Percentiles rank a stretch among this genome's conserved stretches.
Evolutionary conservation across 208 protist genomes (phyloP).

Genomic region (Trypanosoma scelopori): DNA sequence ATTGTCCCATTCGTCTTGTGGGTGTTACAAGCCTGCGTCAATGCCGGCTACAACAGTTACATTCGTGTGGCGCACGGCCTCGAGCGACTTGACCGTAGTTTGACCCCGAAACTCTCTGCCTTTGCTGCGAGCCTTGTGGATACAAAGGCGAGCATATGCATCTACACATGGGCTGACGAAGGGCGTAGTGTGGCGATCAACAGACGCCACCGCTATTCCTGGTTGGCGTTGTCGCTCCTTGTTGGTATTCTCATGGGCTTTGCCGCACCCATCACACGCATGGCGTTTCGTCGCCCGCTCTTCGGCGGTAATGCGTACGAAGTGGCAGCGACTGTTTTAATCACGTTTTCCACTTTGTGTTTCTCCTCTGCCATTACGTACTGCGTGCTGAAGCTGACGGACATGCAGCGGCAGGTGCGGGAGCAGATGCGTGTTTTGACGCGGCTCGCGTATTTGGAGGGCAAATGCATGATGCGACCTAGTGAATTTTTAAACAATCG

Average conservation of each 20-base stretch:
- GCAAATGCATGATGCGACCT: constrained; percentile 59
- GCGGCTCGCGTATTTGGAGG: constrained; percentile 64
- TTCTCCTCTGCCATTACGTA: constrained; percentile 53
- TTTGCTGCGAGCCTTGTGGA: constrained; percentile 74
- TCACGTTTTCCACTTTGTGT: constrained; percentile 56
- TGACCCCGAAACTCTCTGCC: constrained; percentile 62
- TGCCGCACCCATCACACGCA: constrained; percentile 55
- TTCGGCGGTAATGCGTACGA: constrained; percentile 43
- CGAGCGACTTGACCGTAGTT: constrained; percentile 66
- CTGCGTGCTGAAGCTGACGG: constrained; percentile 67
- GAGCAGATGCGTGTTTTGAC: constrained; percentile 72
- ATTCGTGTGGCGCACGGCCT: constrained; percentile 61
- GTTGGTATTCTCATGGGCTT: constrained; percentile 57
- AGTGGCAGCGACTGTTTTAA: constrained; percentile 37
- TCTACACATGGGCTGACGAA: constrained; percentile 79
- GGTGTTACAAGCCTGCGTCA: constrained; percentile 45
- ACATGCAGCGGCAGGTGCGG: constrained; percentile 76
- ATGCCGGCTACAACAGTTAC: constrained; percentile 59
- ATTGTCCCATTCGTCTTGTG: constrained; percentile 69
- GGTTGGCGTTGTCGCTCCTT: constrained; percentile 42
- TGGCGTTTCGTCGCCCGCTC: constrained; percentile 42
- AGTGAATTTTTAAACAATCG: constrained; percentile 40
- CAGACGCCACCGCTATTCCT: constrained; percentile 66
- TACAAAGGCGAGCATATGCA: constrained; percentile 56
- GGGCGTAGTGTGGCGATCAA: constrained; percentile 68